phyloP scores from a whole-genome alignment of 306 rosid species.

The Cicer yamashitae region DNA sequence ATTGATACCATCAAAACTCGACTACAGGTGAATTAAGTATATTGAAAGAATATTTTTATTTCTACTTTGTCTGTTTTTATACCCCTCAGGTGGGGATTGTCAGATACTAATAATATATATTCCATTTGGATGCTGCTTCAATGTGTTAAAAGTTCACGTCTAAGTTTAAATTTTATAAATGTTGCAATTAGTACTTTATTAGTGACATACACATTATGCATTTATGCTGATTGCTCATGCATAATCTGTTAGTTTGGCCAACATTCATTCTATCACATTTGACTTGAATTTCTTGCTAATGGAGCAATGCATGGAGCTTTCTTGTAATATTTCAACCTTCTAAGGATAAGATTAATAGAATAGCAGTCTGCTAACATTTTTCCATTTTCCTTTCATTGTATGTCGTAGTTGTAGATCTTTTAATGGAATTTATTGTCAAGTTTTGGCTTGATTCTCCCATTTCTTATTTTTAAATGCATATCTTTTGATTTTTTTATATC shows the following conservation, averaged over 20 bases:
- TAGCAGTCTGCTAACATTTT: neutral
- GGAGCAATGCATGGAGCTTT: slow-evolving; percentile 10
- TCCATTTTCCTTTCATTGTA: neutral
- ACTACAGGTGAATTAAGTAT: slow-evolving; percentile 72
- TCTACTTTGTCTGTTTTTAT: neutral
- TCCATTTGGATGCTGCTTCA: slow-evolving; percentile 4
- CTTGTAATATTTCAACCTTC: slow-evolving; percentile 25
- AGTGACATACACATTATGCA: neutral
- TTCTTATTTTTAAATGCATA: slow-evolving; percentile 4
- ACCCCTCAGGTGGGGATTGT: slow-evolving; percentile 16
- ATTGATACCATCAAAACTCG: slow-evolving; percentile 97
- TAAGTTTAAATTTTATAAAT: slow-evolving; percentile 19
- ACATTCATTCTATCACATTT: slow-evolving; percentile 20
- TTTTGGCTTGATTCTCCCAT: slow-evolving; percentile 7
- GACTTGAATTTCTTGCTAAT: slow-evolving; percentile 6
- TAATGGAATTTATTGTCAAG: slow-evolving; percentile 11
- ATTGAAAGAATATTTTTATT: neutral
- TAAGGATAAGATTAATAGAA: slow-evolving; percentile 5
- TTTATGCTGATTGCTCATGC: slow-evolving; percentile 1
- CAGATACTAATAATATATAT: neutral
- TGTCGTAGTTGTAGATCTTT: slow-evolving; percentile 1
- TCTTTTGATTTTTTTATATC: slow-evolving; percentile 29
- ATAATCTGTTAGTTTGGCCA: slow-evolving; percentile 10
- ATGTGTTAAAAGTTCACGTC: slow-evolving; percentile 7
- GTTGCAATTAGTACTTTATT: neutral